Base-by-base conservation (phyloP, 192 early-diverging fungal species). In the Geosiphon pyriformis region DNA sequence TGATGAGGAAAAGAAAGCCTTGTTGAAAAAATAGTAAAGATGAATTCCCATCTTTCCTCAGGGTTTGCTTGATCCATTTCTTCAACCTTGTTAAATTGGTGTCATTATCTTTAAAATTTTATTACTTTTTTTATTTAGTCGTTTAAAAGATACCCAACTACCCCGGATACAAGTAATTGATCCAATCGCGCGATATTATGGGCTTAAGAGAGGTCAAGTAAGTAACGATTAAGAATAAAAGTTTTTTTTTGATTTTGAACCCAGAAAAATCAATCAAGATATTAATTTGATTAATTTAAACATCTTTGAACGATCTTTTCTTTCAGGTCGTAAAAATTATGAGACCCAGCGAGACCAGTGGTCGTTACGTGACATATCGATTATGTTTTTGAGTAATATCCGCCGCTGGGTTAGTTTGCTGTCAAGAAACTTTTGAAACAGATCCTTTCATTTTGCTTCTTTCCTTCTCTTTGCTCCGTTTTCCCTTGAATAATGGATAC, bases 341-440 rank as follows among this genome's bases (percentile, higher is more conserved):
- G 69, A 78, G 96, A 58, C 86, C 92, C 25, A 90, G 87, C 70
- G 96, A 99, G 78, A 99, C 96, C 18, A 94, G 93, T 59, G 96
- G 96, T 59, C 91, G 94, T 52, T 97, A 99, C 68, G 87, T 98
- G 53, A 97, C 93, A 66, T 98, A 98, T 79, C 87, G 96, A 30
- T 82, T 95, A 56, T 97, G 95, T 75, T 87, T 92, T 70, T 97
- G 53, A 12, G n/a, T n/a, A n/a, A n/a, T n/a, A n/a, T n/a, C n/a
- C n/a, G n/a, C n/a, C n/a, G n/a, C n/a, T n/a, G n/a, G n/a, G n/a
- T n/a, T n/a, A n/a, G n/a, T n/a, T n/a, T n/a, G n/a, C n/a, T n/a
- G n/a, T n/a, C n/a, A n/a, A n/a, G n/a, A n/a, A n/a, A n/a, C n/a
- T n/a, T n/a, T n/a, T n/a, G n/a, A n/a, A n/a, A n/a, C n/a, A n/a